Evolutionary conservation across 2,329 filamentous ascomycete species (phyloP).

Genomic region (Dactylonectria macrodidyma): DNA sequence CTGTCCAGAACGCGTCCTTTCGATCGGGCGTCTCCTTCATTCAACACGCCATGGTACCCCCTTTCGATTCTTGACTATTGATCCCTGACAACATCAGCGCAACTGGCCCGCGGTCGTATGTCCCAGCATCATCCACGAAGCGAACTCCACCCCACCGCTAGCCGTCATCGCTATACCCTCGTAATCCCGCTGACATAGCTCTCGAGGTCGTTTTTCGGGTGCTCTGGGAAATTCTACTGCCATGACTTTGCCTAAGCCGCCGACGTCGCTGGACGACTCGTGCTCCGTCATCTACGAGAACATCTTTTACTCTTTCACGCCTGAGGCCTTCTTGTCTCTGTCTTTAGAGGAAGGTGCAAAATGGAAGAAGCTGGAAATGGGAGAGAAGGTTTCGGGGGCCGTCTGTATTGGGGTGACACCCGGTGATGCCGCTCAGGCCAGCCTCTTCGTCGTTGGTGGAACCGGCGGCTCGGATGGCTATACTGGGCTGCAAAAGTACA

Average conservation of each 20-base stretch:
- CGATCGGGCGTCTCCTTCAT: constrained; percentile 22
- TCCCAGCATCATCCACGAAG: constrained; percentile 31
- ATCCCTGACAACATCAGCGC: constrained; percentile 21
- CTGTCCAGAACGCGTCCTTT: constrained; percentile 25
- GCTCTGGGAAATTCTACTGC: constrained; percentile 69
- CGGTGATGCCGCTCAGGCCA: constrained; percentile 65
- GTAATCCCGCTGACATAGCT: constrained; percentile 24
- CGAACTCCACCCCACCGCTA: constrained; percentile 26
- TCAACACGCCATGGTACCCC: constrained; percentile 14
- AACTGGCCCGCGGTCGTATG: constrained; percentile 22
- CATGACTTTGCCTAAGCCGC: constrained; percentile 48
- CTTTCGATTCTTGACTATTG: constrained; percentile 21
- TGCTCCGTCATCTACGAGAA: constrained; percentile 73
- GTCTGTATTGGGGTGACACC: constrained; percentile 72
- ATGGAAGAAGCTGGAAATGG: constrained; percentile 78
- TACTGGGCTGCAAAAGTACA: constrained; percentile 80
- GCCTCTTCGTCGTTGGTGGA: constrained; percentile 66
- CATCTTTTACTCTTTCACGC: constrained; percentile 87
- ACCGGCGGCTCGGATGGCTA: constrained; percentile 65
- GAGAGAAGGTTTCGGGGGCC: constrained; percentile 80
- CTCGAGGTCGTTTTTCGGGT: too few species aligned
- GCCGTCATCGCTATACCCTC: constrained; percentile 46
- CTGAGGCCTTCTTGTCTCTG: constrained; percentile 82
- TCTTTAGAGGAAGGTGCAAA: constrained; percentile 76
- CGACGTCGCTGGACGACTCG: too few species aligned